Percentiles rank a stretch among this genome's conserved stretches.
Evolutionary conservation across 169 alveolate species (phyloP).

Genomic region (Amoebophrya sp.): DNA sequence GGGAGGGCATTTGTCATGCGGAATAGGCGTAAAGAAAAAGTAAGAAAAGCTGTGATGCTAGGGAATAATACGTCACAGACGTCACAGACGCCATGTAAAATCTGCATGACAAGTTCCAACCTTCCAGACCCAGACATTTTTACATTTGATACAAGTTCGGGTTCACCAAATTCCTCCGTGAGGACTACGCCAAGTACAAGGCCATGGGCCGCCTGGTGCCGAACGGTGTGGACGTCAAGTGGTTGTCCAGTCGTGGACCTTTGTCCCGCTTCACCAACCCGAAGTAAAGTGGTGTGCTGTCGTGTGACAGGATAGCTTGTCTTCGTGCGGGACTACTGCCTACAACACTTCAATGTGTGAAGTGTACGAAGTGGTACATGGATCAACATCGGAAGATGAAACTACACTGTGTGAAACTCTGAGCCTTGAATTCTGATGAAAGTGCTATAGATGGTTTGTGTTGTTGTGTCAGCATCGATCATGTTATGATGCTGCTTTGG

Average conservation of each 20-base stretch:
- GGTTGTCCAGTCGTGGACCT: slow-evolving; percentile 50
- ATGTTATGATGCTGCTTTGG: no score
- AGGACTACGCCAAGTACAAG: slow-evolving; percentile 85
- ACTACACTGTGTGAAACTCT: no score
- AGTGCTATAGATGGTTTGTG: no score
- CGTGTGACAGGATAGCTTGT: background rate
- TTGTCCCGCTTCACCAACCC: slow-evolving; percentile 45
- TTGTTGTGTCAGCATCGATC: no score
- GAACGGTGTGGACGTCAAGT: slow-evolving; percentile 57
- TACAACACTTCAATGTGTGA: no score
- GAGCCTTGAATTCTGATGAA: no score
- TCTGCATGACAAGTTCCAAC: slow-evolving; percentile 88
- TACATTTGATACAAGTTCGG: slow-evolving; percentile 94
- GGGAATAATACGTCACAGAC: background rate
- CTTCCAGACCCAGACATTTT: slow-evolving; percentile 95
- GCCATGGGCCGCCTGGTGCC: slow-evolving; percentile 83
- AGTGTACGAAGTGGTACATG: no score
- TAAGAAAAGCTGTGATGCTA: background rate
- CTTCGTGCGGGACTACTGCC: no score
- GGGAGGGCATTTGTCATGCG: no score
- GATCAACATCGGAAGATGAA: no score
- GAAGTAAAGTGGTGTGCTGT: background rate
- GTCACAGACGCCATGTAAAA: background rate
- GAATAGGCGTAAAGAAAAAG: no score
- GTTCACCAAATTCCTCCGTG: slow-evolving; percentile 88